Conservation (phyloP, 225 moss, liverwort and hornwort species). For the Rhytidiadelphus loreus region DNA sequence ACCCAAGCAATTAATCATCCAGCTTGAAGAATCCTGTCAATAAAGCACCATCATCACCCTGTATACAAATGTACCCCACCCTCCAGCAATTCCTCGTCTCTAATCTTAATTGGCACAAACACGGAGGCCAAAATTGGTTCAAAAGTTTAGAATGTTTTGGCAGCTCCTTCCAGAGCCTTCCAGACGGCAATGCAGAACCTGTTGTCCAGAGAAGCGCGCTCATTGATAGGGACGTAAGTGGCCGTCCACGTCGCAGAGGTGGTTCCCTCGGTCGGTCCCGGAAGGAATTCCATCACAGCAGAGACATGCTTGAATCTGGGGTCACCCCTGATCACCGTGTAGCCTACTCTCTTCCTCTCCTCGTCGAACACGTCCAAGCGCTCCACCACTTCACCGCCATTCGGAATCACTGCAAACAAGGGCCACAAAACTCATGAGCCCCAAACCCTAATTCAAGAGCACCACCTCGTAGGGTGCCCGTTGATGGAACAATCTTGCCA, state of each 20-base stretch:
- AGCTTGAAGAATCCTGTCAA: neutral
- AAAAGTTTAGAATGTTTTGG: neutral
- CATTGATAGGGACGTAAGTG: slow-evolving; percentile 13
- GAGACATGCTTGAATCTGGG: slow-evolving; percentile 22
- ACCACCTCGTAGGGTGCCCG: neutral
- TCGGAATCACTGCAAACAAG: slow-evolving; percentile 6
- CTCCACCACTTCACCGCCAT: slow-evolving; percentile 14
- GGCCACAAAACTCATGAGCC: neutral
- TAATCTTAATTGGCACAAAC: neutral
- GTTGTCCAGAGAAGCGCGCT: neutral
- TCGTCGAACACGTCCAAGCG: slow-evolving; percentile 14
- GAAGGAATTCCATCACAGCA: slow-evolving; percentile 2
- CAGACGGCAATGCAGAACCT: slow-evolving; percentile 17
- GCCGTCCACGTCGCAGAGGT: slow-evolving; percentile 24
- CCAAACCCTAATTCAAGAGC: neutral
- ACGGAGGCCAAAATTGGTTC: neutral
- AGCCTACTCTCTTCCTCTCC: slow-evolving; percentile 2
- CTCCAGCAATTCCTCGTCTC: neutral
- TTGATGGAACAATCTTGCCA: neutral
- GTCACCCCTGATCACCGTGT: slow-evolving; percentile 13
- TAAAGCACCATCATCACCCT: slow-evolving; percentile 4
- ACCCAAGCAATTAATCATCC: neutral
- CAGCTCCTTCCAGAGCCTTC: slow-evolving; percentile 10
- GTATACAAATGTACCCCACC: neutral
- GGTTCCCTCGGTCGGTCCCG: slow-evolving; percentile 11